A percentile compares a stretch with the other conserved stretches of the same genome.
Conservation (phyloP, 2,329 filamentous ascomycete species). For the Curvularia hawaiiensis region DNA sequence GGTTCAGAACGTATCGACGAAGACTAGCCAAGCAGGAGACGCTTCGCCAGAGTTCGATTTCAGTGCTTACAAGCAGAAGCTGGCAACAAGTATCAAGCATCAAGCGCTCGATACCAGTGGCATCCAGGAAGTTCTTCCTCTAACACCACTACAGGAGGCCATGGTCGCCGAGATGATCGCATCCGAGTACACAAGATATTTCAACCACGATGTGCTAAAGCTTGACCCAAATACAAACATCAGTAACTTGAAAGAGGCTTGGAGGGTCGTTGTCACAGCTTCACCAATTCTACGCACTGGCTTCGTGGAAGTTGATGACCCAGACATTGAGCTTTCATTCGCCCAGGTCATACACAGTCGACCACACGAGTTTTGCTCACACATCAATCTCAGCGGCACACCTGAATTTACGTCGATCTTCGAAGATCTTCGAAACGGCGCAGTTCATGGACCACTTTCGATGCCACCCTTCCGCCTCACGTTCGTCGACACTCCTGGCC, state of each 20-base stretch:
- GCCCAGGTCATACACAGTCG: constrained; percentile 59
- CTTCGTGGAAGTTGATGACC: constrained; percentile 70
- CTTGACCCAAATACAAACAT: constrained; percentile 62
- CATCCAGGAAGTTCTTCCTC: constrained; percentile 68
- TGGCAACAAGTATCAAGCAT: constrained; percentile 51
- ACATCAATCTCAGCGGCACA: constrained; percentile 22
- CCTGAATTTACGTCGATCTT: constrained; percentile 41
- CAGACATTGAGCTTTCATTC: constrained; percentile 59
- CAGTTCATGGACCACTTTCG: constrained; percentile 10
- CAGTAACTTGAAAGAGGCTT: constrained; percentile 63
- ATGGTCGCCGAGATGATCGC: constrained; percentile 83
- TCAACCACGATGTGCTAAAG: constrained; percentile 80
- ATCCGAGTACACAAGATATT: constrained; percentile 77
- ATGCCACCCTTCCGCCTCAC: constrained; percentile 45
- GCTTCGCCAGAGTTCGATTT: constrained; percentile 21
- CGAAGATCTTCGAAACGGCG: constrained; percentile 45
- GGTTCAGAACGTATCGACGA: constrained; percentile 34
- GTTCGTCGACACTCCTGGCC: constrained; percentile 40
- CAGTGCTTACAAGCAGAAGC: constrained; percentile 25
- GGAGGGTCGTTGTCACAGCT: constrained; percentile 61
- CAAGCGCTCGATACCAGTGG: constrained; percentile 42
- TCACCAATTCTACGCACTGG: constrained; percentile 77
- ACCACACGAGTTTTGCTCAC: constrained; percentile 44
- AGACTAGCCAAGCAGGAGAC: neutral
- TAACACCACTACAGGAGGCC: constrained; percentile 83